Conservation (phyloP, 2,329 filamentous ascomycete genomes). For the Cryphonectria japonica region DNA sequence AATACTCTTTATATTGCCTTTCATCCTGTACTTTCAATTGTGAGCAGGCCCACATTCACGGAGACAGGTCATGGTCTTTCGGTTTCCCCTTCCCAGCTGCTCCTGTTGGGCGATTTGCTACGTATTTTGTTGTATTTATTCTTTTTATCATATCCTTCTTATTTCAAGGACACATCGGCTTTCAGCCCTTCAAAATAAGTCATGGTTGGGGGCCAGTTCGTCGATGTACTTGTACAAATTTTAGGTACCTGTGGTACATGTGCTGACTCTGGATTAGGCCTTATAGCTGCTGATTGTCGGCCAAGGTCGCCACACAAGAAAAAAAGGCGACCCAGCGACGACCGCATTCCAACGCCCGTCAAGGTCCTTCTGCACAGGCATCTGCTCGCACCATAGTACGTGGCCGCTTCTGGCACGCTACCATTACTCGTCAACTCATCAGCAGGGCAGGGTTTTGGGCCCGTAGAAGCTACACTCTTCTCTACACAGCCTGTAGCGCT, state of each 20-base stretch:
- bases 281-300: not conserved
- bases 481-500: conserved; percentile 8
- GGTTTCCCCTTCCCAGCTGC: not conserved
- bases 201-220: not conserved
- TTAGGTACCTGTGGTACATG: not conserved
- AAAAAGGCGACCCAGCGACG: not conserved
- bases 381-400: not conserved
- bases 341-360: conserved; percentile 7
- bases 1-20: not conserved
- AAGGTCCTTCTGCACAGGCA: conserved; percentile 2
- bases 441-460: not conserved
- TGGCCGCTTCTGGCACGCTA: not conserved
- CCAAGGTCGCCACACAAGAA: not conserved
- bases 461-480: not conserved
- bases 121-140: not conserved
- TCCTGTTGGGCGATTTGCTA: not conserved
- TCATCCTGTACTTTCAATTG: not conserved
- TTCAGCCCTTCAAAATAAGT: not conserved
- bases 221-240: not conserved
- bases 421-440: conserved; percentile 3
- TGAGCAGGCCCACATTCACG: not conserved
- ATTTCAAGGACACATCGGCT: not conserved
- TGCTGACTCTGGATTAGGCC: conserved; percentile 6
- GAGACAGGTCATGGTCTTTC: not conserved
- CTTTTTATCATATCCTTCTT: no score